A percentile compares a stretch with the other conserved stretches of the same genome.
Conservation (phyloP, 306 rosid species). For the Castanea sativa region DNA sequence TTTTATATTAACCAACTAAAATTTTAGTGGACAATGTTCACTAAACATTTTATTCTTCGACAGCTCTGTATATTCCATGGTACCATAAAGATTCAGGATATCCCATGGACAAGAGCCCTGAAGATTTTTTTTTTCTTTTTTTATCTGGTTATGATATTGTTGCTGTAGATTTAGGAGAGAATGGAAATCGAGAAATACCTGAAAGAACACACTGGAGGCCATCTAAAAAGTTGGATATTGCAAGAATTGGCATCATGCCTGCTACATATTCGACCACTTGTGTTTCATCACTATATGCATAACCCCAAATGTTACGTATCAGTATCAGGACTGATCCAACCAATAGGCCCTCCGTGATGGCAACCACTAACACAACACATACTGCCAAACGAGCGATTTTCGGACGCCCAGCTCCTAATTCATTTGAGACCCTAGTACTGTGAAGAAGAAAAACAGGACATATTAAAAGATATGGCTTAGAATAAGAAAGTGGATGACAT, state of each 20-base stretch:
- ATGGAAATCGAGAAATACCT: conserved; percentile 27
- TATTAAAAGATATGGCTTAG: background rate
- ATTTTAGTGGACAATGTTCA: too few relatives aligned
- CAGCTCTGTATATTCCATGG: too few relatives aligned
- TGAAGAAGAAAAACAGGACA: conserved; percentile 7
- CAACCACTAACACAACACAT: conserved; percentile 41
- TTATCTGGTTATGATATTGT: background rate
- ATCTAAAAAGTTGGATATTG: conserved; percentile 57
- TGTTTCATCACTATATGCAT: conserved; percentile 53
- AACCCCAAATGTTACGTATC: conserved; percentile 66
- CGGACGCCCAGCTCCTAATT: conserved; percentile 72
- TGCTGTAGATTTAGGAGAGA: background rate
- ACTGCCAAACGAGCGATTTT: conserved; percentile 58
- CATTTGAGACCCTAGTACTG: conserved; percentile 76
- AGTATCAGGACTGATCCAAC: conserved; percentile 45
- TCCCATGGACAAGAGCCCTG: background rate
- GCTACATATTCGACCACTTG: conserved; percentile 64
- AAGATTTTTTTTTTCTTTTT: background rate
- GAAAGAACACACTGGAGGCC: conserved; percentile 72
- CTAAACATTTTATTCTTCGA: too few relatives aligned
- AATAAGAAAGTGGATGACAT: background rate
- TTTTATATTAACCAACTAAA: background rate
- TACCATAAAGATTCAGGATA: too few relatives aligned
- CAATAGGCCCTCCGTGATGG: conserved; percentile 46
- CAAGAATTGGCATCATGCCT: conserved; percentile 61